Conservation (phyloP, 148 eudicot species). For the Chenopodium quinoa region DNA sequence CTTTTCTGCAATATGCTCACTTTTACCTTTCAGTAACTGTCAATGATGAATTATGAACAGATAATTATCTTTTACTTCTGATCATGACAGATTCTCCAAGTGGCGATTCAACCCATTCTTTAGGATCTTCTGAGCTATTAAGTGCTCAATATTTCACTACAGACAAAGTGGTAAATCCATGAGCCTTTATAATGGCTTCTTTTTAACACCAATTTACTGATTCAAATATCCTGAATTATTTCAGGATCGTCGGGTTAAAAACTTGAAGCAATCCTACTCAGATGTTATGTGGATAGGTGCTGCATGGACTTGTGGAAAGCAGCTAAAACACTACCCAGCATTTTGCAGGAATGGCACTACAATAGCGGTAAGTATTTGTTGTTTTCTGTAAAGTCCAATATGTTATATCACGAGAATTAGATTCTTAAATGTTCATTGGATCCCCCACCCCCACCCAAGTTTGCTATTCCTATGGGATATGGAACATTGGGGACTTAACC, state of each 20-base stretch:
- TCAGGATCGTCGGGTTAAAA: constrained; percentile 60
- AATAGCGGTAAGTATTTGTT: constrained; percentile 57
- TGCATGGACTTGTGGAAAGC: constrained; percentile 86
- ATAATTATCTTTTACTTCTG: not conserved
- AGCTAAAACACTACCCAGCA: constrained; percentile 76
- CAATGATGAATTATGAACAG: not conserved
- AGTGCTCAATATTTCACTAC: constrained; percentile 38
- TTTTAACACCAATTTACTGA: not conserved
- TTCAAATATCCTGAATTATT: not conserved
- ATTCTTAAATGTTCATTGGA: not conserved
- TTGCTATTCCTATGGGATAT: not conserved
- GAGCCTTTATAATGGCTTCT: not conserved
- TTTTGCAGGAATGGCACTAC: constrained; percentile 79
- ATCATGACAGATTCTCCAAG: constrained; percentile 54
- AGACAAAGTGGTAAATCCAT: constrained; percentile 50
- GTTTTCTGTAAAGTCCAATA: not conserved
- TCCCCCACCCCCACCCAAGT: no score
- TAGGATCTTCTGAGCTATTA: constrained; percentile 30
- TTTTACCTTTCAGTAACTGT: not conserved
- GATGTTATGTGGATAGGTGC: constrained; percentile 83
- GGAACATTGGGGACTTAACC: not conserved
- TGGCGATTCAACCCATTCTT: constrained; percentile 36
- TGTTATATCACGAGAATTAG: not conserved
- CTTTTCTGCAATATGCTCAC: not conserved
- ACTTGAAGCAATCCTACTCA: constrained; percentile 48